These are phyloP conservation scores for Sequoiadendron giganteum DNA, from an alignment of 75 land plant genomes.

Conservation along the genomic window DNA sequence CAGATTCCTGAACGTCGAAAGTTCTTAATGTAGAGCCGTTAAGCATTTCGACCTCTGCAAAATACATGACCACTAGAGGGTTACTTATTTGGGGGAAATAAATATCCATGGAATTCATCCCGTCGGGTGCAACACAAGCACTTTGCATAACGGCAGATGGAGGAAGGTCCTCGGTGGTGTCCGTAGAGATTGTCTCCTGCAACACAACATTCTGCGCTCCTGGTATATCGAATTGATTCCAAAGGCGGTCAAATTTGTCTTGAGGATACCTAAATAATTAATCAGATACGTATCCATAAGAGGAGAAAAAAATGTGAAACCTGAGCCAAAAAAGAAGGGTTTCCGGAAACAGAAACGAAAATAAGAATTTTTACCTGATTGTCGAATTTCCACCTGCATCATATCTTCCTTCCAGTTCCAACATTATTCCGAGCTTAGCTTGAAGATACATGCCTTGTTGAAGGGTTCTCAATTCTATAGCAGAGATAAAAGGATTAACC, in stretches of 20 bases:
- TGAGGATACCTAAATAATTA: not conserved
- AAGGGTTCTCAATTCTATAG: not conserved
- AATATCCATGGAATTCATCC: no score
- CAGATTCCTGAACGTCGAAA: not conserved
- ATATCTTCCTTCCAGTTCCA: not conserved
- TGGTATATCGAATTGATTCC: no score
- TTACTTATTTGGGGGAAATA: not conserved
- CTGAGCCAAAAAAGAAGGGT: not conserved
- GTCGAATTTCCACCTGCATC: not conserved
- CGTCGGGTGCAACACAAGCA: not conserved
- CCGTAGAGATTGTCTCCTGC: not conserved
- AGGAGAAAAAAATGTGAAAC: not conserved
- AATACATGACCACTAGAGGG: not conserved
- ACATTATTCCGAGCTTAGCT: not conserved
- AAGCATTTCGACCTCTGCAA: not conserved
- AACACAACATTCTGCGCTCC: not conserved
- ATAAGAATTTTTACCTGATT: not conserved
- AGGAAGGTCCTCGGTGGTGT: not conserved
- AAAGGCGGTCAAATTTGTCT: not conserved
- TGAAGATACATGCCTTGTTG: not conserved
- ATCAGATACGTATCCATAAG: not conserved
- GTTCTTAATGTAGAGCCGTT: not conserved
- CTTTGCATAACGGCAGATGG: slow-evolving; percentile 1
- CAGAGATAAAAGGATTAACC: not conserved
- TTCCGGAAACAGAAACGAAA: not conserved